Evolutionary conservation across 768 basidiomycete genomes (phyloP).

Genomic region (Boletus rubroflammeus): DNA sequence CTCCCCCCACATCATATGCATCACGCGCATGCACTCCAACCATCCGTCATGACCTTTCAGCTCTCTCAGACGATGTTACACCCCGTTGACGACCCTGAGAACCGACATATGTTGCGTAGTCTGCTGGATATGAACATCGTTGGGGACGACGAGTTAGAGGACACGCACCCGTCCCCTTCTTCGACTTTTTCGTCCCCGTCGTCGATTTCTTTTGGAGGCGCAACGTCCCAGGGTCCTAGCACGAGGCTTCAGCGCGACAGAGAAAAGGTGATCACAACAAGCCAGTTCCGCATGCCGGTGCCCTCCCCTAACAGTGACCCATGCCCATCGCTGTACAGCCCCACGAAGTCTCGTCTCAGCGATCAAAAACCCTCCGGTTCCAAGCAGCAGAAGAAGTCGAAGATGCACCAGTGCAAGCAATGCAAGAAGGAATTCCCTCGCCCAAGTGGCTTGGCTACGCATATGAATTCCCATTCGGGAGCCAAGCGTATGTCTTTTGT

Average conservation of each 20-base stretch:
- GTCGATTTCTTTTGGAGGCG: constrained; percentile 2
- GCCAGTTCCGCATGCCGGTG: constrained; percentile 10
- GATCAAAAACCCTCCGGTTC: constrained; percentile 10
- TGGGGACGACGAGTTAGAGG: constrained; percentile 15
- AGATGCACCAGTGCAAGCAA: constrained; percentile 47
- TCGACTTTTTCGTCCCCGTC: constrained; percentile 1
- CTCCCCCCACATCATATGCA: constrained; percentile 2
- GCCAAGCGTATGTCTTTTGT: constrained; percentile 40
- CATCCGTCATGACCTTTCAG: constrained; percentile 31
- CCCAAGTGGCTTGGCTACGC: constrained; percentile 49
- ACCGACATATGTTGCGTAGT: constrained; percentile 16
- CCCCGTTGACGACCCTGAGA: constrained; percentile 29
- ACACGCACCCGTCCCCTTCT: constrained; percentile 4
- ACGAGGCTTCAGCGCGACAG: constrained; percentile 22
- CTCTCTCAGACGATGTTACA: constrained; percentile 23
- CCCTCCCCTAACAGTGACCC: constrained; percentile 2
- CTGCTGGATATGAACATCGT: constrained; percentile 15
- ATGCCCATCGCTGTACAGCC: constrained; percentile 10
- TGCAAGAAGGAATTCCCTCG: constrained; percentile 47
- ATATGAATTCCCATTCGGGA: constrained; percentile 53
- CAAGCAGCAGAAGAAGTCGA: constrained; percentile 36
- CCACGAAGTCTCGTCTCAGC: background rate
- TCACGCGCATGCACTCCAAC: constrained; percentile 17
- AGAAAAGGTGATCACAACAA: constrained; percentile 7
- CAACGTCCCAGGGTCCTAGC: constrained; percentile 20